Evolutionary conservation across 306 rosid species (phyloP).

Genomic region (Cucumis melo): DNA sequence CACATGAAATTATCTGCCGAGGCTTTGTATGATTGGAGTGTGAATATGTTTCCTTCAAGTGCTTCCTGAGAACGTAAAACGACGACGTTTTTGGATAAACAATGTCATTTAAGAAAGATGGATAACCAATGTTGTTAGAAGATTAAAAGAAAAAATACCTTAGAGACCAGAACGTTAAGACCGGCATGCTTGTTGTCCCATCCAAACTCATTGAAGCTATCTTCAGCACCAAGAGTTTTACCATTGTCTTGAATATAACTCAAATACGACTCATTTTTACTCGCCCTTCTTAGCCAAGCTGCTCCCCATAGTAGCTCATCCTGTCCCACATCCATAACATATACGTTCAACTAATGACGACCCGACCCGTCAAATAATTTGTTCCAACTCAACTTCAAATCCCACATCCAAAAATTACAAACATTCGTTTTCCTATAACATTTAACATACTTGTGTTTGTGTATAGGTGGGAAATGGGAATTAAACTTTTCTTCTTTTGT

Average conservation of each 20-base stretch:
- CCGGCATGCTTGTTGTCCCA: conserved; percentile 99
- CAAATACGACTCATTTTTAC: conserved; percentile 36
- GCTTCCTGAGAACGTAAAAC: conserved; percentile 41
- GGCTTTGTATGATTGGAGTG: conserved; percentile 55
- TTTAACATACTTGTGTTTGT: too few relatives aligned
- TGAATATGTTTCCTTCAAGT: conserved; percentile 34
- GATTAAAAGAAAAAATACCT: conserved; percentile 25
- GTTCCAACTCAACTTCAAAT: too few relatives aligned
- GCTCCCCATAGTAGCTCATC: conserved; percentile 96
- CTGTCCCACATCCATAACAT: conserved; percentile 15
- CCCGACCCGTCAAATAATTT: too few relatives aligned
- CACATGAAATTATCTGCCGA: conserved; percentile 86
- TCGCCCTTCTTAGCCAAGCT: conserved; percentile 90
- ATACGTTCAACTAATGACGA: too few relatives aligned
- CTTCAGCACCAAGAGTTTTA: conserved; percentile 78
- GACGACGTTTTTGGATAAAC: not conserved
- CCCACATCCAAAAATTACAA: too few relatives aligned
- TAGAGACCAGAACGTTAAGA: conserved; percentile 74
- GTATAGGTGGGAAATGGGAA: too few relatives aligned
- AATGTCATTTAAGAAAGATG: not conserved
- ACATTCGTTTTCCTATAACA: too few relatives aligned
- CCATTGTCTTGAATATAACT: conserved; percentile 66
- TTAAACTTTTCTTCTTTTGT: not conserved
- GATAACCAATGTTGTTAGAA: not conserved
- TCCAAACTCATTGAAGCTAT: conserved; percentile 76